phyloP scores from a whole-genome alignment of 31 red algal species.

The Porphyra umbilicalis region DNA sequence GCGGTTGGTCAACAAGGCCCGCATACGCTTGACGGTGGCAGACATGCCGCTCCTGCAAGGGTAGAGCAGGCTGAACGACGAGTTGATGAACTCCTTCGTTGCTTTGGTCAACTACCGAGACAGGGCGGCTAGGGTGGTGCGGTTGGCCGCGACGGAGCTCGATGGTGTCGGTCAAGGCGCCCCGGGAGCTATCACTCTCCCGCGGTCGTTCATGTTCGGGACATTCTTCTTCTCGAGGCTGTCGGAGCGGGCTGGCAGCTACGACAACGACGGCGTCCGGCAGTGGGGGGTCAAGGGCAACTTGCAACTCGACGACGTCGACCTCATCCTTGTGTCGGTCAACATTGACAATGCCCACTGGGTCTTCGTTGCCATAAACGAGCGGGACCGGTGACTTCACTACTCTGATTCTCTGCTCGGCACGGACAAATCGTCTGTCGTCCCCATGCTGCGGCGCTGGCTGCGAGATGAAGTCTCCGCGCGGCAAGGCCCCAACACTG shows the following conservation, averaged over 20 bases:
- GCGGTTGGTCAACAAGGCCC: not conserved
- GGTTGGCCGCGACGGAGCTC: too few species aligned
- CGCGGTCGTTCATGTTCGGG: conserved; percentile 23
- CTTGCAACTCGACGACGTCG: conserved; percentile 1
- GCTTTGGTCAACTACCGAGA: not conserved
- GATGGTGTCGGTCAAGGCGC: too few species aligned
- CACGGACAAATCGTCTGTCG: conserved; percentile 3
- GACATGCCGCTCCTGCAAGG: not conserved
- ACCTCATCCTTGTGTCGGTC: conserved; percentile 50
- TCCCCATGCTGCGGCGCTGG: conserved; percentile 36
- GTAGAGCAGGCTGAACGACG: not conserved
- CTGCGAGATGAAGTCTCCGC: conserved; percentile 48
- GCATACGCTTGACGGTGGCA: not conserved
- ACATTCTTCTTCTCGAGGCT: conserved; percentile 39
- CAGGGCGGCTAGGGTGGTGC: not conserved
- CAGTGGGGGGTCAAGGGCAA: conserved; percentile 31
- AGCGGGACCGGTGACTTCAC: conserved; percentile 15
- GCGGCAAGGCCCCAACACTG: conserved; percentile 17
- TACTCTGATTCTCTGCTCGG: conserved; percentile 46
- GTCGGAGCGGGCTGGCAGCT: not conserved
- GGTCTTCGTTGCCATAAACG: conserved; percentile 45
- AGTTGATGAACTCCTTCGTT: not conserved
- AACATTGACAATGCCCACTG: conserved; percentile 50
- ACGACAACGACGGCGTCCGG: conserved; percentile 39
- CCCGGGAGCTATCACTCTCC: too few species aligned